A percentile compares a stretch with the other conserved stretches of the same genome.
phyloP scores from a whole-genome alignment of 306 rosid species.

The Lathyrus aphaca region DNA sequence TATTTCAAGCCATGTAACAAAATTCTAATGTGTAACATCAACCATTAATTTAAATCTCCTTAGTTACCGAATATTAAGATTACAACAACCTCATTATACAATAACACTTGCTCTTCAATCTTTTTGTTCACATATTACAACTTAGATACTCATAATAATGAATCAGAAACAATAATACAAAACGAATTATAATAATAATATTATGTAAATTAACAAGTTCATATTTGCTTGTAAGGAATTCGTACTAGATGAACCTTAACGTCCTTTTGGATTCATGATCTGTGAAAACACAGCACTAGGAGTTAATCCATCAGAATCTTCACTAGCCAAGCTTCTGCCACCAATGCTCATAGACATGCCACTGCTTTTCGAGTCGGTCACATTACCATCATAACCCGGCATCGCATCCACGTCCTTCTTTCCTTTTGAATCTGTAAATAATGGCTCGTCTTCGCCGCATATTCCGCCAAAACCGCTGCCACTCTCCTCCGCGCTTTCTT shows the following conservation, averaged over 20 bases:
- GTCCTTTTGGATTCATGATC: slow-evolving; percentile 99
- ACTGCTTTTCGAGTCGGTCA: slow-evolving; percentile 84
- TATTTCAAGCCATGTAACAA: too few species aligned
- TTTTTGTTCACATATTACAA: slow-evolving; percentile 50
- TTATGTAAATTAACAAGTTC: slow-evolving; percentile 35
- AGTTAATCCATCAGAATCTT: slow-evolving; percentile 94
- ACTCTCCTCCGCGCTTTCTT: slow-evolving; percentile 94
- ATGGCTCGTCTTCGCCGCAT: slow-evolving; percentile 59
- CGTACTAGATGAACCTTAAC: slow-evolving; percentile 52
- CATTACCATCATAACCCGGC: slow-evolving; percentile 61
- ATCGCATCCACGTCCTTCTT: slow-evolving; percentile 65
- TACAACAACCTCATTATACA: slow-evolving; percentile 34
- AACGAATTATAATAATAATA: slow-evolving; percentile 32
- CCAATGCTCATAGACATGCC: slow-evolving; percentile 97
- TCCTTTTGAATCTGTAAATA: slow-evolving; percentile 54
- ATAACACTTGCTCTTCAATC: slow-evolving; percentile 44
- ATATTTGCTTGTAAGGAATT: slow-evolving; percentile 37
- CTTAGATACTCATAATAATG: slow-evolving; percentile 53
- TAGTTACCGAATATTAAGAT: not conserved
- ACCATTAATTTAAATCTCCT: too few species aligned
- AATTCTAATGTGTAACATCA: too few species aligned
- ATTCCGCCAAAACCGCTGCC: slow-evolving; percentile 58
- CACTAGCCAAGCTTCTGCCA: slow-evolving; percentile 96
- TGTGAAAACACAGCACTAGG: slow-evolving; percentile 98
- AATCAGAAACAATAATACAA: slow-evolving; percentile 30